Evolutionary conservation across 768 basidiomycete genomes (phyloP), one percentile per base, ranked within the genome.

Genomic region (Zangia roseola): DNA sequence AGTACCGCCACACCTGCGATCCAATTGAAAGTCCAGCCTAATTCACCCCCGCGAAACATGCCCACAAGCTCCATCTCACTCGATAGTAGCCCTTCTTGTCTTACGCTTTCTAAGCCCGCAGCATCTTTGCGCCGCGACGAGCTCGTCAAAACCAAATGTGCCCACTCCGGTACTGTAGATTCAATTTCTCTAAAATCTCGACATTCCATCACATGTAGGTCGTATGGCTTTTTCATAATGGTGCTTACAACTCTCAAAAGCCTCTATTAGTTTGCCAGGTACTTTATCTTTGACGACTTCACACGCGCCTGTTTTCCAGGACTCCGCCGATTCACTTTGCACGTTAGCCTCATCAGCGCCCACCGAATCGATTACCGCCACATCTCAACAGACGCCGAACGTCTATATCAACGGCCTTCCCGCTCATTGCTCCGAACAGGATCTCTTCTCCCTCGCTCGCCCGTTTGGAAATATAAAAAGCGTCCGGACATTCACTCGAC

Each of bases 391-490:
- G 20, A 82, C 86, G 1, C 87, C 90, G 1, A 92, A 92, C 57
- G 86, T 92, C 0, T 92, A 92, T 63, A 91, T 92, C 70, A 92
- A 92, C 59, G 90, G 90, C 12, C 77, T 93, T 14, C 89, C 88
- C 3, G 86, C 89, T 5, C 82, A 90, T 68, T 91, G 80, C 59
- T 83, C 88, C 0, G 90, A 91, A 59, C 88, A 89, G 51, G 79
- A 89, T 52, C 74, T 93, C 35, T 83, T 83, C 57, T 80, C 80
- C 24, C 80, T 93, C 45, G 77, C 86, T 28, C 69, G 75, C 20
- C 84, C 81, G n/a, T 93, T 82, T 56, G 90, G 90, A 4, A 74
- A 71, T 20, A 81, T 93, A 10, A 69, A 82, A 58, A 91, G 89
- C 52, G 91, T 91, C 14, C 71, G 89, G 49, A 90, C 88, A 38